phyloP scores from a whole-genome alignment of 768 basidiomycete genomes.

The Cystobasidium ongulense region DNA sequence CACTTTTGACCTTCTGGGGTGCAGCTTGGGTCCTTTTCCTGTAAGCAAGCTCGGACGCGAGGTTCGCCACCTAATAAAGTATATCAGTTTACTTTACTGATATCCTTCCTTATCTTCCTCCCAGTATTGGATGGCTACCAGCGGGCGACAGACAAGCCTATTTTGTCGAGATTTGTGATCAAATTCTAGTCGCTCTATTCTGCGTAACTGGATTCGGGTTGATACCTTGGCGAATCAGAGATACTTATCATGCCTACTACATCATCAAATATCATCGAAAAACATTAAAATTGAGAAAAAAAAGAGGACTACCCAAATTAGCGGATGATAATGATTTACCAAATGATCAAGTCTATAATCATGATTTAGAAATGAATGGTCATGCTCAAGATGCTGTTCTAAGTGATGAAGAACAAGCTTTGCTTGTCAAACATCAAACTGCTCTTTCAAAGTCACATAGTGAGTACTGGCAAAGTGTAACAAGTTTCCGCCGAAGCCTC shows the following conservation, averaged over 20 bases:
- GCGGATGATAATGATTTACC: constrained; percentile 36
- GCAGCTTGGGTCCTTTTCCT: constrained; percentile 34
- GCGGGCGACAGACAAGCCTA: constrained; percentile 31
- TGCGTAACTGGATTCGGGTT: constrained; percentile 31
- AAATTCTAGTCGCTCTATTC: constrained; percentile 33
- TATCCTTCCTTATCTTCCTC: neutral
- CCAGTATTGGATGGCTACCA: constrained; percentile 30
- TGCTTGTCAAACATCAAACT: constrained; percentile 32
- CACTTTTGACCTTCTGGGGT: constrained; percentile 32
- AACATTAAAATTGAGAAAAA: constrained; percentile 26
- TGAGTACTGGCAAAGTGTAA: neutral
- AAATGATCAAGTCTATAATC: constrained; percentile 12
- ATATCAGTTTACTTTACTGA: too few species aligned
- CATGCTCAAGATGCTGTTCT: constrained; percentile 31
- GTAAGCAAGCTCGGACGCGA: neutral
- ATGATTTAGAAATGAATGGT: constrained; percentile 15
- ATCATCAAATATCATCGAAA: constrained; percentile 34
- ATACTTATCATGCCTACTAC: constrained; percentile 32
- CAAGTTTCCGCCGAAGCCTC: neutral
- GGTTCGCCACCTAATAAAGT: too few species aligned
- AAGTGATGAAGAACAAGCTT: constrained; percentile 31
- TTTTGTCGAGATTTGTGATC: constrained; percentile 32
- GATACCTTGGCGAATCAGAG: constrained; percentile 19
- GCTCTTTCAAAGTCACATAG: constrained; percentile 31
- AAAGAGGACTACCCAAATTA: constrained; percentile 28